Evolutionary conservation across 352 stramenopile genomes (phyloP).

Genomic region (Pythium pectinolyticum): DNA sequence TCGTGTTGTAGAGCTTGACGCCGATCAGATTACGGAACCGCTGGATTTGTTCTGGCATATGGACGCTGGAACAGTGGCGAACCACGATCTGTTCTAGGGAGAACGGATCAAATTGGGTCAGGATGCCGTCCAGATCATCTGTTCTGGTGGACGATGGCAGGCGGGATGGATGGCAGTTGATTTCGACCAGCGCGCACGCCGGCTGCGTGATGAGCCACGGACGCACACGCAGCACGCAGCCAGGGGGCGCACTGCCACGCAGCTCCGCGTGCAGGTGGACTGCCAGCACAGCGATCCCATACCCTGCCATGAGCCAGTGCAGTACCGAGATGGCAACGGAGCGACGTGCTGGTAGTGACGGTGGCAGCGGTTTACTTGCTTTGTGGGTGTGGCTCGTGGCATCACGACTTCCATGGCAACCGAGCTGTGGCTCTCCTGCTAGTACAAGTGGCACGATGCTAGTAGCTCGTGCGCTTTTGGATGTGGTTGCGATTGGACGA

Average conservation of each 20-base stretch:
- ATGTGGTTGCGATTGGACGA: background rate
- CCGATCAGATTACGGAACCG: constrained; percentile 30
- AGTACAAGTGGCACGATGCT: background rate
- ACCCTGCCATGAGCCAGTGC: constrained; percentile 12
- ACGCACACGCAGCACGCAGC: background rate
- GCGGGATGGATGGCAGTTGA: constrained; percentile 32
- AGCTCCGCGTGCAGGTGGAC: constrained; percentile 21
- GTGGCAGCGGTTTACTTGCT: too few species aligned
- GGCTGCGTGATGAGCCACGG: constrained; percentile 31
- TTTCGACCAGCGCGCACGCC: constrained; percentile 36
- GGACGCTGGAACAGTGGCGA: constrained; percentile 34
- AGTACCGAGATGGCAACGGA: background rate
- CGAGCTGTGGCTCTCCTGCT: too few species aligned
- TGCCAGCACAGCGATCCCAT: constrained; percentile 4
- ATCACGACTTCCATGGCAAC: too few species aligned
- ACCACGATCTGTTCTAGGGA: constrained; percentile 35
- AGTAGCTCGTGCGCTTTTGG: background rate
- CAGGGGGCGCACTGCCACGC: background rate
- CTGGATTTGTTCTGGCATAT: constrained; percentile 29
- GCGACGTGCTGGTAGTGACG: background rate
- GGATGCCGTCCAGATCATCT: constrained; percentile 15
- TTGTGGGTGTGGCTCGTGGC: too few species aligned
- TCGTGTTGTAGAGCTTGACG: constrained; percentile 43
- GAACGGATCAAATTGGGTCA: constrained; percentile 31
- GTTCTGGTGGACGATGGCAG: constrained; percentile 20